These are phyloP conservation scores for Yamadazyma oceani DNA, from an alignment of 1,139 yeast species.

Conservation along the genomic window DNA sequence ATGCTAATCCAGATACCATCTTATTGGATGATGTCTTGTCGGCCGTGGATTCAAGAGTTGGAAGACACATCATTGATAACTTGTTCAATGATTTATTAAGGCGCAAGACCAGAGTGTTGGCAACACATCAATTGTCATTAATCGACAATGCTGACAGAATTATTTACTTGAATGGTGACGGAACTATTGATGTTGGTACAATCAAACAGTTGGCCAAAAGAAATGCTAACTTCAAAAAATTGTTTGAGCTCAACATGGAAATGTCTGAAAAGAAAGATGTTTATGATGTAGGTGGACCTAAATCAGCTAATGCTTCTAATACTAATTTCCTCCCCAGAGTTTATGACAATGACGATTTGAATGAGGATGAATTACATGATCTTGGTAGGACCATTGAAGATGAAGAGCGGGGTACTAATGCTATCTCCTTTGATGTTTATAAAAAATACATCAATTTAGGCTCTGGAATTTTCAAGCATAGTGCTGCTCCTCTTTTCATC, in stretches of 20 bases:
- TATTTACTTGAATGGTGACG: constrained; percentile 38
- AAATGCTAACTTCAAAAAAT: constrained; percentile 26
- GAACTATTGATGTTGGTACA: constrained; percentile 28
- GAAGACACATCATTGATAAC: constrained; percentile 35
- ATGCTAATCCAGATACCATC: constrained; percentile 32
- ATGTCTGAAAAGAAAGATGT: constrained; percentile 21
- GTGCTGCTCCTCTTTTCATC: constrained; percentile 33
- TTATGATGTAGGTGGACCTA: constrained; percentile 12
- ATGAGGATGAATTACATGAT: constrained; percentile 11
- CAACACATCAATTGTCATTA: constrained; percentile 48
- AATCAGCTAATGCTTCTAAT: not conserved
- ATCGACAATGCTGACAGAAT: constrained; percentile 43
- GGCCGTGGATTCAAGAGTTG: constrained; percentile 45
- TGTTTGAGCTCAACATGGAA: constrained; percentile 29
- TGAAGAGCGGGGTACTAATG: constrained; percentile 41
- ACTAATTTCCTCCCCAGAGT: not conserved
- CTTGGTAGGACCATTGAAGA: constrained; percentile 32
- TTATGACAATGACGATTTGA: not conserved
- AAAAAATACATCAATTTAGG: constrained; percentile 38
- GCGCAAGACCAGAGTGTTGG: constrained; percentile 42
- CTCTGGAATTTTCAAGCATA: constrained; percentile 36
- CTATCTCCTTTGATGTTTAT: constrained; percentile 39
- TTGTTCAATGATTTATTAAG: constrained; percentile 32
- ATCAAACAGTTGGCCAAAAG: constrained; percentile 25
- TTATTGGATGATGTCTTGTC: constrained; percentile 44